Evolutionary conservation across 2,329 filamentous ascomycete genomes (phyloP).

Genomic region (Fusarium nygamai): DNA sequence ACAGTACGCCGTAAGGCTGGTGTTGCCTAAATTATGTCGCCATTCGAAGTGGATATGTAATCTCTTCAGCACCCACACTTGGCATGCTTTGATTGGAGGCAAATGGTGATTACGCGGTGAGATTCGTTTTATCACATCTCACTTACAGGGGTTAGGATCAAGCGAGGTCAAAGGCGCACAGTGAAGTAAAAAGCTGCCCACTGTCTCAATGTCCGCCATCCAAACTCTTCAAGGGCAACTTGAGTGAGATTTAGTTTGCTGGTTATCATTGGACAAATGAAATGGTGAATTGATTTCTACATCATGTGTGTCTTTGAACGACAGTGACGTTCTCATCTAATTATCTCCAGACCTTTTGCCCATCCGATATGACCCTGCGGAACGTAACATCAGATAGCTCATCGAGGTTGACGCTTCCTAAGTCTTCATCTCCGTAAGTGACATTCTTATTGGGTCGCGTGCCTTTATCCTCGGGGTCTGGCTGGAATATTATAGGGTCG

Average conservation of each 20-base stretch:
- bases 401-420: background rate
- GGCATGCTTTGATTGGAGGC: background rate
- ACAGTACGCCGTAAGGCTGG: background rate
- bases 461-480: background rate
- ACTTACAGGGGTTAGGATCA: background rate
- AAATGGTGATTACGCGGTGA: background rate
- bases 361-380: background rate
- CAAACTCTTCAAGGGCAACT: too few relatives aligned
- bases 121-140: background rate
- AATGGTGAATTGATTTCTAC: too few relatives aligned
- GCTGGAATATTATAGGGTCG: background rate
- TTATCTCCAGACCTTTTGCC: background rate
- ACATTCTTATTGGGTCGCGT: background rate
- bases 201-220: background rate
- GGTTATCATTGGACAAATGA: too few relatives aligned
- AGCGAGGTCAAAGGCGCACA: background rate
- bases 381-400: background rate
- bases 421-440: background rate
- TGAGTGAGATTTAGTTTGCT: too few relatives aligned
- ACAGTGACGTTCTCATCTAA: background rate
- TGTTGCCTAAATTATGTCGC: background rate
- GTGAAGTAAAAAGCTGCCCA: background rate
- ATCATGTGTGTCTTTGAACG: too few relatives aligned
- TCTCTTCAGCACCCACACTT: background rate
- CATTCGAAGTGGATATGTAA: background rate